Evolutionary conservation across 495 filamentous ascomycete genomes (phyloP).

Genomic region (Aspergillus wentii): DNA sequence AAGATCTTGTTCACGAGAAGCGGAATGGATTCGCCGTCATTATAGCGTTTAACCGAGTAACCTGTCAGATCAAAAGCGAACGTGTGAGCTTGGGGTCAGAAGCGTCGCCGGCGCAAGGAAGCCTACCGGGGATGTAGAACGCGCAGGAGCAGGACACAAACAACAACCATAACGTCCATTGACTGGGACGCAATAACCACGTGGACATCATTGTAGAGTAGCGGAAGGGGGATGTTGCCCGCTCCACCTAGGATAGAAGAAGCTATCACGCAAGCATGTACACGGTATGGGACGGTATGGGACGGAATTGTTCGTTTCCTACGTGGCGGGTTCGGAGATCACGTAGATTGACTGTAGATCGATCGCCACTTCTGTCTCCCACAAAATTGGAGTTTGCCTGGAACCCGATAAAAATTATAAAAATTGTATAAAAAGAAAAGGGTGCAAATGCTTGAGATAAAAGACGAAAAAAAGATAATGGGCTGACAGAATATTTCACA

Average conservation of each 20-base stretch:
- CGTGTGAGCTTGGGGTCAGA: constrained; percentile 12
- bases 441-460: too few species aligned
- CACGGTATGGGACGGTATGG: constrained; percentile 2
- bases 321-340: constrained; percentile 15
- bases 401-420: too few species aligned
- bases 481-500: too few species aligned
- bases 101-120: constrained; percentile 3
- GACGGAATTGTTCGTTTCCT: constrained; percentile 5
- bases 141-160: constrained; percentile 46
- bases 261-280: constrained; percentile 18
- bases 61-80: constrained; percentile 32
- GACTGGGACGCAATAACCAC: constrained; percentile 16
- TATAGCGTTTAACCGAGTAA: constrained; percentile 76
- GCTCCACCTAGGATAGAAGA: constrained; percentile 12
- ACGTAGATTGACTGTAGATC: constrained; percentile 5
- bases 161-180: constrained; percentile 33
- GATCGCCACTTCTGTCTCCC: too few species aligned
- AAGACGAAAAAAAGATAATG: too few species aligned
- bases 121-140: constrained; percentile 76
- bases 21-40: constrained; percentile 73
- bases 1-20: constrained; percentile 95
- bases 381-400: too few species aligned
- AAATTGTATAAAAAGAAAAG: too few species aligned
- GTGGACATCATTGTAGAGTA: constrained; percentile 23
- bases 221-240: constrained; percentile 23